Percentiles rank a stretch among this genome's conserved stretches.
Conservation (phyloP, 106 monocot species). For the Acorus calamus region DNA sequence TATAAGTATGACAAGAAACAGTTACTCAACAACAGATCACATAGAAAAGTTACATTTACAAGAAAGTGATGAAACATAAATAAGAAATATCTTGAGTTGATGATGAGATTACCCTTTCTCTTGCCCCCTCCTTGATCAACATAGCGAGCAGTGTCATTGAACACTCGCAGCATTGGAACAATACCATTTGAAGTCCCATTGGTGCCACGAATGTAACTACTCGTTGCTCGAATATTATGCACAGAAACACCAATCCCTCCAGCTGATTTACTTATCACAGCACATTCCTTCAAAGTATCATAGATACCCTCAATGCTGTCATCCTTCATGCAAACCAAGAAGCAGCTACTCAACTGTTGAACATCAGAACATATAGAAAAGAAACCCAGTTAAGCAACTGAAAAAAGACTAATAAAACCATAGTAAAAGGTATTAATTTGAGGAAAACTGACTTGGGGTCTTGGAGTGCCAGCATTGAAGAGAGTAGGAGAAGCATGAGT, state of each 20-base stretch:
- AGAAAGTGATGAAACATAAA: not conserved
- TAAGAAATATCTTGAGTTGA: not conserved
- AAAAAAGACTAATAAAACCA: not conserved
- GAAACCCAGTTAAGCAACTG: not conserved
- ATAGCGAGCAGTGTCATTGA: slow-evolving; percentile 98
- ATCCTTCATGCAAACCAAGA: slow-evolving; percentile 92
- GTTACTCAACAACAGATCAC: not conserved
- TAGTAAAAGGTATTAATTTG: not conserved
- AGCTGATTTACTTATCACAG: slow-evolving; percentile 91
- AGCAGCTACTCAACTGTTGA: slow-evolving; percentile 87
- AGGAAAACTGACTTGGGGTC: slow-evolving; percentile 58
- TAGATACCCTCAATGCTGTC: slow-evolving; percentile 98
- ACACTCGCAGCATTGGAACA: slow-evolving; percentile 94
- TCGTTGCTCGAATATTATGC: slow-evolving; percentile 84
- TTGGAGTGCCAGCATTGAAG: slow-evolving; percentile 90
- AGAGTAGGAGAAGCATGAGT: slow-evolving; percentile 95
- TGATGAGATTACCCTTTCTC: slow-evolving; percentile 68
- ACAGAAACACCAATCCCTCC: slow-evolving; percentile 96
- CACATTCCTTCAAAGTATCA: slow-evolving; percentile 93
- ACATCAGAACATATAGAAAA: not conserved
- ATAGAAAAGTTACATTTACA: not conserved
- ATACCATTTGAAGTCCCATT: slow-evolving; percentile 96
- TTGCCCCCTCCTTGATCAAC: slow-evolving; percentile 99
- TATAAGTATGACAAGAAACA: slow-evolving; percentile 11
- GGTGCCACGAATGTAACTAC: slow-evolving; percentile 93